These are phyloP conservation scores for Oryza glumipatula DNA, from an alignment of 176 grass and related monocot species.

Conservation along the genomic window DNA sequence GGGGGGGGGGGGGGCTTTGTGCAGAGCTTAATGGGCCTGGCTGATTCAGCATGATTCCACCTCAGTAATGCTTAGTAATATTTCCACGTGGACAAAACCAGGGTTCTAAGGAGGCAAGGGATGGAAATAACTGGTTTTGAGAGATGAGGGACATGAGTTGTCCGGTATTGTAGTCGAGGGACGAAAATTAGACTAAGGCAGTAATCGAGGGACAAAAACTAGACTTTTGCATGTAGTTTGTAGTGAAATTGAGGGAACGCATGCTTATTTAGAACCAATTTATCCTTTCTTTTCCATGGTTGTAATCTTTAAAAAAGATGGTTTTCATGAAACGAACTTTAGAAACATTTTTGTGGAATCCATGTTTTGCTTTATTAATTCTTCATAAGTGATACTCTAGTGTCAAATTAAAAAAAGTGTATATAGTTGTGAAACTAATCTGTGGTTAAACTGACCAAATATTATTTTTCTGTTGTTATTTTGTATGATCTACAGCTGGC, in stretches of 20 bases:
- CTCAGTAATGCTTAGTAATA: too few species aligned
- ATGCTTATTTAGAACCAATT: background rate
- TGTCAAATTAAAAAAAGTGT: background rate
- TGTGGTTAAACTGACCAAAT: constrained; percentile 8
- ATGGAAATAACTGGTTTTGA: too few species aligned
- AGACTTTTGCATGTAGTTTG: background rate
- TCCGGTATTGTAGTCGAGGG: too few species aligned
- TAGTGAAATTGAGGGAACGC: too few species aligned
- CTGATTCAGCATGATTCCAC: too few species aligned
- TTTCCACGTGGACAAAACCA: too few species aligned
- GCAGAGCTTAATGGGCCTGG: too few species aligned
- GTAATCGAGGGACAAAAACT: too few species aligned
- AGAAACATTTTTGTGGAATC: background rate
- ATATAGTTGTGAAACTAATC: constrained; percentile 23
- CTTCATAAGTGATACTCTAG: background rate
- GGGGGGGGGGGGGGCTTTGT: too few species aligned
- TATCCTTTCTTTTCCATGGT: background rate
- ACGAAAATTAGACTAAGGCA: too few species aligned
- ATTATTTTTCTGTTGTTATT: constrained; percentile 21
- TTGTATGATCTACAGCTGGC: constrained; percentile 68
- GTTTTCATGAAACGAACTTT: background rate
- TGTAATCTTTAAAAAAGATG: constrained; percentile 19
- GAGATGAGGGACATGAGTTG: too few species aligned
- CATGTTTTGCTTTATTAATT: constrained; percentile 28
- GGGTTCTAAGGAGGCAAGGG: too few species aligned